Conservation (phyloP, 345 rosid species). For the Adansonia digitata region DNA sequence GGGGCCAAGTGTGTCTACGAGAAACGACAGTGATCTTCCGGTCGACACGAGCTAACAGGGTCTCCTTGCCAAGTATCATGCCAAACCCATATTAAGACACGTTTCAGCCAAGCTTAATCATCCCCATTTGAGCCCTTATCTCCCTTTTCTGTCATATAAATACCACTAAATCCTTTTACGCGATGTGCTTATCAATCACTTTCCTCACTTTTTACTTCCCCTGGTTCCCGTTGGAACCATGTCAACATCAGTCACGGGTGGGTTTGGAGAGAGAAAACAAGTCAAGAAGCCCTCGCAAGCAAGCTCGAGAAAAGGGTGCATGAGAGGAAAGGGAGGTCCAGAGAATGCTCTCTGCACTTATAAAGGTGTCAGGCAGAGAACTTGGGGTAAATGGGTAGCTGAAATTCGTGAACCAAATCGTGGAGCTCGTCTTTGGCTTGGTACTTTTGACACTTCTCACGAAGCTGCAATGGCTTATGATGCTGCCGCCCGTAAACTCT, state of each 20-base stretch:
- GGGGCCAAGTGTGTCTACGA: slow-evolving; percentile 17
- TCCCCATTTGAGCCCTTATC: slow-evolving; percentile 12
- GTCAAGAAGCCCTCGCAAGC: slow-evolving; percentile 58
- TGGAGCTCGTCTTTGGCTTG: slow-evolving; percentile 98
- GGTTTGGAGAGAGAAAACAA: slow-evolving; percentile 26
- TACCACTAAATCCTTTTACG: neutral
- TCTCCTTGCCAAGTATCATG: slow-evolving; percentile 43
- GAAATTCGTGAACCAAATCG: slow-evolving; percentile 96
- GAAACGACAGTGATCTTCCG: slow-evolving; percentile 10
- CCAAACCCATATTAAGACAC: slow-evolving; percentile 32
- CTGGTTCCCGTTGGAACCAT: neutral
- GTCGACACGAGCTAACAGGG: slow-evolving; percentile 41
- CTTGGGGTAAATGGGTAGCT: slow-evolving; percentile 99
- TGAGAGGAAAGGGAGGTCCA: slow-evolving; percentile 97
- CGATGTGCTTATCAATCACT: slow-evolving; percentile 18
- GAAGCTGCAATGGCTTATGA: slow-evolving; percentile 92
- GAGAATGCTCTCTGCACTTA: slow-evolving; percentile 87
- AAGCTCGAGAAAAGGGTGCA: slow-evolving; percentile 93
- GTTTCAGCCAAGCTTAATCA: slow-evolving; percentile 26
- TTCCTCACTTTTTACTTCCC: neutral
- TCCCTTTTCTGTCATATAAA: slow-evolving; percentile 11
- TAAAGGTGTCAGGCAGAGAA: slow-evolving; percentile 95
- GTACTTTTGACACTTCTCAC: slow-evolving; percentile 80
- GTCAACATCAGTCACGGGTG: slow-evolving; percentile 26
- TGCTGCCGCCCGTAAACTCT: slow-evolving; percentile 82